phyloP scores from a whole-genome alignment of 2,329 filamentous ascomycete species.

The Colletotrichum gigasporum region DNA sequence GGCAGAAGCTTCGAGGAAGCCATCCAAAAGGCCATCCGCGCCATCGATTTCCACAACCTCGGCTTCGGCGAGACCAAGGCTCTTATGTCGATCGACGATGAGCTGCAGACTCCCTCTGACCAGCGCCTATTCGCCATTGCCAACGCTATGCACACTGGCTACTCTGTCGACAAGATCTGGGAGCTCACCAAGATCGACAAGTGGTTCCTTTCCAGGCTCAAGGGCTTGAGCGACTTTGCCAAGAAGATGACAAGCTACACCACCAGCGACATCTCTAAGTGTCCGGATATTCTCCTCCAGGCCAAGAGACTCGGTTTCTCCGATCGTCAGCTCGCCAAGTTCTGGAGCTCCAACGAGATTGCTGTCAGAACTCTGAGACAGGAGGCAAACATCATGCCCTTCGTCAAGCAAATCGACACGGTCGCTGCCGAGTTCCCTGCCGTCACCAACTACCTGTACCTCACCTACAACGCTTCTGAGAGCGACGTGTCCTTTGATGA shows the following conservation, averaged over 20 bases:
- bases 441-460: conserved; percentile 93
- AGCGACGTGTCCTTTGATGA: conserved; percentile 88
- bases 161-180: conserved; percentile 97
- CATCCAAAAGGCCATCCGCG: conserved; percentile 96
- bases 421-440: conserved; percentile 97
- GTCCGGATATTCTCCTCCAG: conserved; percentile 74
- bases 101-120: conserved; percentile 96
- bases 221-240: conserved; percentile 89
- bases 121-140: conserved; percentile 97
- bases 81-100: conserved; percentile 94
- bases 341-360: conserved; percentile 94
- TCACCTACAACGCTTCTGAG: conserved; percentile 93
- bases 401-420: conserved; percentile 98
- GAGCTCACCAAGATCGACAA: conserved; percentile 98
- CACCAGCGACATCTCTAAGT: conserved; percentile 70
- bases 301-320: conserved; percentile 96
- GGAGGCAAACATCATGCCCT: conserved; percentile 86
- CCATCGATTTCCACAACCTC: conserved; percentile 93
- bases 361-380: conserved; percentile 84
- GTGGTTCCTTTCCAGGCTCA: conserved; percentile 95
- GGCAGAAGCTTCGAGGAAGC: conserved; percentile 97
- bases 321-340: conserved; percentile 91
- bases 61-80: conserved; percentile 93
- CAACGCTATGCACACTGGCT: conserved; percentile 95
- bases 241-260: conserved; percentile 78